Base-by-base conservation (phyloP, 805 yeast genomes). In the Candida silvatica region DNA sequence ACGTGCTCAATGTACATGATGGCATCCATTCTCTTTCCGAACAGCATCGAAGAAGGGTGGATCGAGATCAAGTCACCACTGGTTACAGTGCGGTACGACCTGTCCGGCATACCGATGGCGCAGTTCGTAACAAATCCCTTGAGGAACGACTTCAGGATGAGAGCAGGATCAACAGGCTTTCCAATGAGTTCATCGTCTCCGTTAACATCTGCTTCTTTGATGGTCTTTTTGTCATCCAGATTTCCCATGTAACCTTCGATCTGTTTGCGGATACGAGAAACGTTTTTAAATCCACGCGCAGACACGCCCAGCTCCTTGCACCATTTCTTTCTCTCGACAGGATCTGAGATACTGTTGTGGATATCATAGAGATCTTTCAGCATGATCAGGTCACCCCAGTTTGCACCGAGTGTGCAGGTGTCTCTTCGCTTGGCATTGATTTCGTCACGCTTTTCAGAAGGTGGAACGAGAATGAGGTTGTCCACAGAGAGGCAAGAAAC, bases 1-100 rank as follows among this genome's bases (percentile, higher is more conserved):
- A 92, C 97, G 53, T 84, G 88, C 58, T 92, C 98, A 25, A 87
- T 77, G 62, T 86, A 92, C 94, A 92, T 80, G 36, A 92, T 77
- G 1, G 94, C 95, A 45, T 90, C 95, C 30, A 77, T 67, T 45
- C 74, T 71, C 44, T 72, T 71, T 5, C 96, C 95, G 58, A 90
- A 92, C 27, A 92, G 61, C 56, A 83, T 61, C 0, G 95, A 85
- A 0, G 95, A 82, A 0, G 97, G 97, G 52, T 90, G 97, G 8
- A 90, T 76, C 33, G 92, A 77, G 31, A 90, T 75, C 22, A 84
- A 64, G 55, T 86, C 96, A 18, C 95, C 95, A 2, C 82, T 74
- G 20, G 80, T 63, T 5, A 87, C 80, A 0, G 97, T 87, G 51
- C 94, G 68, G 61, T 80, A 92, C 3, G 95, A 81, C 49, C 97